phyloP scores from a whole-genome alignment of 352 stramenopile species.

The Globisporangium megalacanthum region DNA sequence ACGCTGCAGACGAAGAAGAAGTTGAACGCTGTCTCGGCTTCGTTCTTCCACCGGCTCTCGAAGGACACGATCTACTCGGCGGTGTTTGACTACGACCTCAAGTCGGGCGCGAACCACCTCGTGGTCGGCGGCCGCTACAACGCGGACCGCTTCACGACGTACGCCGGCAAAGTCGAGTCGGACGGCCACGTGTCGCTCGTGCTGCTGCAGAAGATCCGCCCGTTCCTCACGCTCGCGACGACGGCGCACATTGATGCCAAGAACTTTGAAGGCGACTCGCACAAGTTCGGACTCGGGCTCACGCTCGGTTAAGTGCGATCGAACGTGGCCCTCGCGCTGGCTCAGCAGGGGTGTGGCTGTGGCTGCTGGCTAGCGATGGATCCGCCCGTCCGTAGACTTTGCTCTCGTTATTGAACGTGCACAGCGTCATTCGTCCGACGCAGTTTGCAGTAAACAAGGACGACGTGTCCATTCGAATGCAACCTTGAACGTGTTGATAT shows the following conservation, averaged over 20 bases:
- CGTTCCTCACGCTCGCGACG: conserved; percentile 78
- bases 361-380: no score
- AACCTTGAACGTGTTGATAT: no score
- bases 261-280: conserved; percentile 88
- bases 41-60: conserved; percentile 80
- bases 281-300: conserved; percentile 89
- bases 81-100: conserved; percentile 86
- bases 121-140: conserved; percentile 80
- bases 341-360: no score
- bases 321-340: no score
- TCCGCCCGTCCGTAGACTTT: no score
- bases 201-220: conserved; percentile 82
- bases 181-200: conserved; percentile 83
- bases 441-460: no score
- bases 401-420: no score
- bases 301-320: conserved; percentile 64
- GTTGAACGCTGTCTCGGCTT: conserved; percentile 72
- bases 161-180: conserved; percentile 83
- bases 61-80: conserved; percentile 83
- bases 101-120: conserved; percentile 78
- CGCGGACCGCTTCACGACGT: conserved; percentile 76
- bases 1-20: conserved; percentile 86
- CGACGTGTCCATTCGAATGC: no score
- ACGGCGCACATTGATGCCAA: conserved; percentile 87
- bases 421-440: no score